Percentiles rank a stretch among this genome's conserved stretches.
Evolutionary conservation across 2,329 filamentous ascomycete genomes (phyloP).

Genomic region (Endoconidiophora polonica): DNA sequence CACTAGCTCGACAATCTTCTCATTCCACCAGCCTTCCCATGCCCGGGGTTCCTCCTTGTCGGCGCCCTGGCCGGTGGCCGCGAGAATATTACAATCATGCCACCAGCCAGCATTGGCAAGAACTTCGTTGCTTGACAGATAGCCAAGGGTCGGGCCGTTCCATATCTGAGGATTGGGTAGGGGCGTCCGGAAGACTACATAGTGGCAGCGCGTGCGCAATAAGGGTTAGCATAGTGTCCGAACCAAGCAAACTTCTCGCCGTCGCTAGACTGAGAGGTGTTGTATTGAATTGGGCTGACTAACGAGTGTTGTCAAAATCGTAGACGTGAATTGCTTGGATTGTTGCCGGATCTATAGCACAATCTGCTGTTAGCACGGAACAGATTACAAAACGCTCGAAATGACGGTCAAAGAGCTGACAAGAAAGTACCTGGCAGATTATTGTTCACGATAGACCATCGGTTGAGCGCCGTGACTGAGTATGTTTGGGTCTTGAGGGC

Average conservation of each 20-base stretch:
- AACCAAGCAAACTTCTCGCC: too few species aligned
- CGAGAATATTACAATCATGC: conserved; percentile 79
- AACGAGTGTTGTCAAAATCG: conserved; percentile 94
- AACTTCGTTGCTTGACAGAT: conserved; percentile 56
- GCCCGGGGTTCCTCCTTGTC: conserved; percentile 67
- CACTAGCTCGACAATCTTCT: conserved; percentile 68
- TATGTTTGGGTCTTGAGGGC: conserved; percentile 10
- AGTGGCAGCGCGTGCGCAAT: not conserved
- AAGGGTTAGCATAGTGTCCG: too few species aligned
- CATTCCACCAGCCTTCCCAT: conserved; percentile 96
- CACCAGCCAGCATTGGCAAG: conserved; percentile 88
- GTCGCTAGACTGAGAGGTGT: too few species aligned
- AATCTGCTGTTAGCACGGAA: not conserved
- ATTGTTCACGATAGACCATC: conserved; percentile 11
- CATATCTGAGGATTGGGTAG: conserved; percentile 79
- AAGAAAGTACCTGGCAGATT: conserved; percentile 7
- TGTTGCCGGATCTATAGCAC: conserved; percentile 35
- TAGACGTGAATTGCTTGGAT: conserved; percentile 81
- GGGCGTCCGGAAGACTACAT: conserved; percentile 71
- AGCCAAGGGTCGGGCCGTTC: conserved; percentile 61
- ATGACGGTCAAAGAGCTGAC: not conserved
- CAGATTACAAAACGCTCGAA: not conserved
- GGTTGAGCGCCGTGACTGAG: conserved; percentile 8
- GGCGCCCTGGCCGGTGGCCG: conserved; percentile 67
- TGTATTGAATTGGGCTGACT: conserved; percentile 18